Evolutionary conservation across 768 basidiomycete species (phyloP).

Genomic region (Boletus subparvulus): DNA sequence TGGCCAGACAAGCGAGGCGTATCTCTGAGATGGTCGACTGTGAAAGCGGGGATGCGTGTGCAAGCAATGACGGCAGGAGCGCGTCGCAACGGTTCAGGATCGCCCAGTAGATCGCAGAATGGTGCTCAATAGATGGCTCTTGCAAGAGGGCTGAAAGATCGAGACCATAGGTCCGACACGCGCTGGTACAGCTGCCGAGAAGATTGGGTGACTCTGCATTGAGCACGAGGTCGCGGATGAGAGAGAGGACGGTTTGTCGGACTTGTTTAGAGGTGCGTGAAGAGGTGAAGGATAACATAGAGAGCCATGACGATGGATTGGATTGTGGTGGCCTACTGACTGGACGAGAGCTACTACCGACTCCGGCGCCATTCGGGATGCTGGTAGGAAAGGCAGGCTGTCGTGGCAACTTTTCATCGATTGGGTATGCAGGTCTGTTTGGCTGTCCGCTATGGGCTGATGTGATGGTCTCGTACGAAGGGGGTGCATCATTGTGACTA

Average conservation of each 20-base stretch:
- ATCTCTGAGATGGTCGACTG: conserved; percentile 55
- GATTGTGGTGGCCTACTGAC: neutral
- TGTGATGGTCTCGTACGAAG: conserved; percentile 25
- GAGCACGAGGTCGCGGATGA: conserved; percentile 56
- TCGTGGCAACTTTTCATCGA: conserved; percentile 14
- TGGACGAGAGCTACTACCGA: neutral
- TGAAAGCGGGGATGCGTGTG: conserved; percentile 47
- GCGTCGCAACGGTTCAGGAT: conserved; percentile 52
- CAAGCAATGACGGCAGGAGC: conserved; percentile 51
- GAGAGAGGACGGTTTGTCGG: conserved; percentile 48
- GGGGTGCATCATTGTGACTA: conserved; percentile 17
- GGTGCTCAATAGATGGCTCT: conserved; percentile 60
- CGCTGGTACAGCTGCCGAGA: conserved; percentile 49
- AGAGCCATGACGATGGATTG: conserved; percentile 15
- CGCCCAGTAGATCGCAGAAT: conserved; percentile 72
- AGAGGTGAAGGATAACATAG: conserved; percentile 19
- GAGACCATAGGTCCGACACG: conserved; percentile 50
- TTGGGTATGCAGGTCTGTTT: neutral
- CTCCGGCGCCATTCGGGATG: neutral
- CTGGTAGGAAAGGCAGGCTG: neutral
- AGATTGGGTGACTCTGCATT: conserved; percentile 18
- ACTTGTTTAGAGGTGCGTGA: conserved; percentile 45
- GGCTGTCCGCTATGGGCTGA: neutral
- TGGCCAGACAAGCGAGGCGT: conserved; percentile 58
- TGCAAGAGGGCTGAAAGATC: conserved; percentile 58